Evolutionary conservation across 2,329 filamentous ascomycete genomes (phyloP).

Genomic region (Daldinia sp.): DNA sequence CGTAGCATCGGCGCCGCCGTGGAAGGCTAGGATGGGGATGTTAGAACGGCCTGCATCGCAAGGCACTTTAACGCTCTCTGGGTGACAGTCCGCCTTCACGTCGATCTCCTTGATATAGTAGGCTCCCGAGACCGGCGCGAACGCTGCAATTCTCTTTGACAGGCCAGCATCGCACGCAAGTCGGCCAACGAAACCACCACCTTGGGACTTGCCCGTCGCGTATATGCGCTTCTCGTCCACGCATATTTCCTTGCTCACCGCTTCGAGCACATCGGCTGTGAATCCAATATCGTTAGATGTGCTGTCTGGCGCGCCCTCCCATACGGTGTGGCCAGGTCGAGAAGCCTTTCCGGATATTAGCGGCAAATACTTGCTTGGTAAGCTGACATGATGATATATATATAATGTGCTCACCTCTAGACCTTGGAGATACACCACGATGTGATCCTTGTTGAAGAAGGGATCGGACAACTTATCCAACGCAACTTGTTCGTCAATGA

Average conservation of each 20-base stretch:
- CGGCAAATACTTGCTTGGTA: not conserved
- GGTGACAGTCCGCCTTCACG: slow-evolving; percentile 48
- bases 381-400: not conserved
- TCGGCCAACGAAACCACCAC: slow-evolving; percentile 45
- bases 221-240: slow-evolving; percentile 47
- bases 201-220: slow-evolving; percentile 50
- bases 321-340: slow-evolving; percentile 28
- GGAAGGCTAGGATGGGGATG: slow-evolving; percentile 63
- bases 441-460: slow-evolving; percentile 43
- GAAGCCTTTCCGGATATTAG: slow-evolving; percentile 28
- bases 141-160: slow-evolving; percentile 46
- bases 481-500: slow-evolving; percentile 39
- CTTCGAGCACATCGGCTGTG: slow-evolving; percentile 47
- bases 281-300: slow-evolving; percentile 46
- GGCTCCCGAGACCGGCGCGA: slow-evolving; percentile 48
- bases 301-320: slow-evolving; percentile 41
- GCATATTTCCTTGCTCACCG: slow-evolving; percentile 44
- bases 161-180: slow-evolving; percentile 45
- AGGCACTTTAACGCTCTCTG: slow-evolving; percentile 52
- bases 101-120: slow-evolving; percentile 46
- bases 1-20: slow-evolving; percentile 61
- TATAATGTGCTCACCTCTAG: slow-evolving; percentile 29
- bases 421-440: slow-evolving; percentile 47
- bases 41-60: slow-evolving; percentile 54
- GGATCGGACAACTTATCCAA: slow-evolving; percentile 42